Base-by-base conservation (phyloP, 768 basidiomycete genomes). In the Leccinum boreale region DNA sequence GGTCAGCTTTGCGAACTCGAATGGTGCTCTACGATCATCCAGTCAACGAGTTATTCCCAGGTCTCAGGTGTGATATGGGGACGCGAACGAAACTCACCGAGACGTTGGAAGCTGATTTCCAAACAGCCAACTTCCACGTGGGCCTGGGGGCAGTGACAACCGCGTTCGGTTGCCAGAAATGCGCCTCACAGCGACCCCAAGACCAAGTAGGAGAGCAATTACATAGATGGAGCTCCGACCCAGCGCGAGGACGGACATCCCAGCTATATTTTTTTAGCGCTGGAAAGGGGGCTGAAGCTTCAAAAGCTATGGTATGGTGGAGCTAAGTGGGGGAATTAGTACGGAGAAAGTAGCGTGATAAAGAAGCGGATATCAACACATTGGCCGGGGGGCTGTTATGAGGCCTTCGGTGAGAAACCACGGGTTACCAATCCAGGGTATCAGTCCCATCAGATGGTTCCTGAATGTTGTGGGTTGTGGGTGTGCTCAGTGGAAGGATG, bases 1-100 rank as follows among this genome's bases (percentile, higher is more conserved):
- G 3, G 80, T 82, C 79, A 83, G 81, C 63, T 81, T 75, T 33
- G 85, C 80, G 50, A 83, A 84, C 26, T 29, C 59, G 23, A 68
- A 65, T 10, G 64, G 57, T 14, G 57, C 31, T 9, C 68, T 67
- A 28, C 6, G 11, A 52, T 23, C 17, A 1, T 12, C 4, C 21
- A 17, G 46, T 58, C n/a, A 62, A 52, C 42, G 2, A 6, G 7
- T 12, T 19, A 2, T n/a, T 3, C 0, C 17, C 15, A 36, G 36
- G 36, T 9, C 17, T 39, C 36, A 39, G 17, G 17, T 39, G 17
- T 39, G 36, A 39, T 39, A 39, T 26, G 28, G 21, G 8, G n/a
- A 31, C 19, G 12, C 11, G 45, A 46, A 23, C 45, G 1, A 3
- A 11, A 26, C 23, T 52, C 29, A 60, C 63, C 58, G 50, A 26